Conservation (phyloP, 371 early-diverging fungal species). For the Mucor lusitanicus region DNA sequence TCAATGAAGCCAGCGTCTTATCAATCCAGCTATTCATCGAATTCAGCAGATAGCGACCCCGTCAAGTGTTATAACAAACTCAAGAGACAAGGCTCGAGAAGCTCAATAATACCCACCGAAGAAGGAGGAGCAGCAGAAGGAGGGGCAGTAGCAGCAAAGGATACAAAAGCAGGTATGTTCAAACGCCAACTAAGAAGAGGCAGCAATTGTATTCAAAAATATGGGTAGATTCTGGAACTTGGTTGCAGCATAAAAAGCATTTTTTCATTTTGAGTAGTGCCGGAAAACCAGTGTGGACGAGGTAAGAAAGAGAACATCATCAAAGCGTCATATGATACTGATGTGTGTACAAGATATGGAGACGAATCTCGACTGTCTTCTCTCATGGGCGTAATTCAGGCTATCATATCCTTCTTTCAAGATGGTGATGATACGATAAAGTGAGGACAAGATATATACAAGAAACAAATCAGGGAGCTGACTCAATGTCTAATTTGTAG, state of each 20-base stretch:
- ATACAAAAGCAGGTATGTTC: slow-evolving; percentile 11
- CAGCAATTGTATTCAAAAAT: background rate
- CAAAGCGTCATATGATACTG: background rate
- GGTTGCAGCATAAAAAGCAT: slow-evolving; percentile 74
- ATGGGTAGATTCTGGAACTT: slow-evolving; percentile 27
- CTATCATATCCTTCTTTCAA: slow-evolving; percentile 85
- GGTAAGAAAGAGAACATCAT: slow-evolving; percentile 30
- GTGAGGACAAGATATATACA: slow-evolving; percentile 38
- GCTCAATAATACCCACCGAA: slow-evolving; percentile 26
- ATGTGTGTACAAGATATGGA: slow-evolving; percentile 66
- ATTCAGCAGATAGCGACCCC: slow-evolving; percentile 39
- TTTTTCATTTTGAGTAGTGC: slow-evolving; percentile 84
- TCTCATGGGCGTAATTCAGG: slow-evolving; percentile 91
- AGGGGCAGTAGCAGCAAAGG: background rate
- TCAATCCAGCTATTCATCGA: slow-evolving; percentile 37
- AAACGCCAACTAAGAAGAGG: background rate
- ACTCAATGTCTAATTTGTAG: slow-evolving; percentile 23
- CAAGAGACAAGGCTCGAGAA: slow-evolving; percentile 40
- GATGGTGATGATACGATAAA: slow-evolving; percentile 81
- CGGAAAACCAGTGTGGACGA: slow-evolving; percentile 87
- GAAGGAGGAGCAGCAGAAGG: background rate
- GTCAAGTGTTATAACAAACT: slow-evolving; percentile 42
- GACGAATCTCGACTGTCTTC: slow-evolving; percentile 88
- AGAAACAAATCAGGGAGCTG: background rate
- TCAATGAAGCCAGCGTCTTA: slow-evolving; percentile 23